phyloP scores from a whole-genome alignment of 208 protist genomes.

The Trichomonas tenax region DNA sequence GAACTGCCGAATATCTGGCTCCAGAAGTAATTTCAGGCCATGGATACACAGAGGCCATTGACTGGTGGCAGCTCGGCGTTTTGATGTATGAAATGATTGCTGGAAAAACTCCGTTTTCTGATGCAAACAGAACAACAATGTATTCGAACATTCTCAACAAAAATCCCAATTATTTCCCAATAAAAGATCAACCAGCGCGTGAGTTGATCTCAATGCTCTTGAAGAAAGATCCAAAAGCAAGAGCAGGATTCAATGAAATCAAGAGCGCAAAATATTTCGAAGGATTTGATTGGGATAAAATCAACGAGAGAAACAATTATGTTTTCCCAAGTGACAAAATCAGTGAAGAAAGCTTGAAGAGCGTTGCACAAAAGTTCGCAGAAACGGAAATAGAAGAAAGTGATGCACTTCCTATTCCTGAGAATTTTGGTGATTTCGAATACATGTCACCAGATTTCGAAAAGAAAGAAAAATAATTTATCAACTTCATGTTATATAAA shows the following conservation, averaged over 20 bases:
- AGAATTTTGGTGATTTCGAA: not conserved
- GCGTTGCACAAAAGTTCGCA: not conserved
- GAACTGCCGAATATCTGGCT: slow-evolving; percentile 1
- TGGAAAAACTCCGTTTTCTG: not conserved
- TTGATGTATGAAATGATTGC: not conserved
- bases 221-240: not conserved
- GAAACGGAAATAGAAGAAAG: not conserved
- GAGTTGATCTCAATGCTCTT: not conserved
- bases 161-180: not conserved
- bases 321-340: not conserved
- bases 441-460: not conserved
- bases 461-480: too few relatives aligned
- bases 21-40: not conserved
- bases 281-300: not conserved
- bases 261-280: not conserved
- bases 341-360: not conserved
- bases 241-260: not conserved
- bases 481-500: too few relatives aligned
- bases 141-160: not conserved
- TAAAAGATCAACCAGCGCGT: not conserved
- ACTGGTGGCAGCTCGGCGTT: slow-evolving; percentile 13
- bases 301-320: not conserved
- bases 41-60: not conserved
- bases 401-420: not conserved
- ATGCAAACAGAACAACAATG: not conserved